A percentile compares a stretch with the other conserved stretches of the same genome.
Conservation (phyloP, 2,329 filamentous ascomycete genomes). For the Teratosphaeria nubilosa region DNA sequence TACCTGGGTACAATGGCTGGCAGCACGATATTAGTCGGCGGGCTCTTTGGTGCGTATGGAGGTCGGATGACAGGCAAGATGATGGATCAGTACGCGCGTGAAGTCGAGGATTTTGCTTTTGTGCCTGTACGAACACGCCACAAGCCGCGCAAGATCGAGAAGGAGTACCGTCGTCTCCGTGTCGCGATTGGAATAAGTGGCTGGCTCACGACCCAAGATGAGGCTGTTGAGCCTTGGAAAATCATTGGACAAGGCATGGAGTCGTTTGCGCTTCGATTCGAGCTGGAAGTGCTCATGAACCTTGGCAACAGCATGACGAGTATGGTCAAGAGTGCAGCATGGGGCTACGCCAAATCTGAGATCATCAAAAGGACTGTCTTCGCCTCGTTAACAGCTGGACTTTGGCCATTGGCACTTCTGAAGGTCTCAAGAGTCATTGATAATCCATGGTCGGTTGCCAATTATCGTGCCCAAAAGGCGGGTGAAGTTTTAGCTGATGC, state of each 20-base stretch:
- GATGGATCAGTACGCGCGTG: constrained; percentile 77
- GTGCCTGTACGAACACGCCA: constrained; percentile 58
- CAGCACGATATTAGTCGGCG: constrained; percentile 68
- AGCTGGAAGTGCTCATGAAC: constrained; percentile 64
- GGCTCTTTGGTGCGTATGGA: constrained; percentile 85
- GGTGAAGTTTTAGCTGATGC: constrained; percentile 32
- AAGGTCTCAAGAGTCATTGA: constrained; percentile 34
- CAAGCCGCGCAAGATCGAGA: constrained; percentile 41
- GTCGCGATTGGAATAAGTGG: constrained; percentile 77
- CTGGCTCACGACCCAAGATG: constrained; percentile 63
- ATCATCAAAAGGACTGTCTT: constrained; percentile 55
- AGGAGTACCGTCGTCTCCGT: constrained; percentile 47
- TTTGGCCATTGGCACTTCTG: constrained; percentile 40
- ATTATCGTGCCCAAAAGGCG: constrained; percentile 28
- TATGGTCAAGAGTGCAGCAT: constrained; percentile 71
- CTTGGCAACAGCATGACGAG: constrained; percentile 69
- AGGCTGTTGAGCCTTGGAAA: constrained; percentile 69
- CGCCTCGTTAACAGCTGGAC: constrained; percentile 35
- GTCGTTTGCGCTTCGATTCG: constrained; percentile 75
- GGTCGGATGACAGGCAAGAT: constrained; percentile 73
- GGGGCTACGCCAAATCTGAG: constrained; percentile 62
- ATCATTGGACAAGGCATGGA: constrained; percentile 64
- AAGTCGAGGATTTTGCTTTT: constrained; percentile 83
- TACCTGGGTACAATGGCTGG: constrained; percentile 73
- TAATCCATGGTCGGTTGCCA: constrained; percentile 32